A percentile compares a stretch with the other conserved stretches of the same genome.
Evolutionary conservation across 768 basidiomycete genomes (phyloP).

Genomic region (Suillus plorans): DNA sequence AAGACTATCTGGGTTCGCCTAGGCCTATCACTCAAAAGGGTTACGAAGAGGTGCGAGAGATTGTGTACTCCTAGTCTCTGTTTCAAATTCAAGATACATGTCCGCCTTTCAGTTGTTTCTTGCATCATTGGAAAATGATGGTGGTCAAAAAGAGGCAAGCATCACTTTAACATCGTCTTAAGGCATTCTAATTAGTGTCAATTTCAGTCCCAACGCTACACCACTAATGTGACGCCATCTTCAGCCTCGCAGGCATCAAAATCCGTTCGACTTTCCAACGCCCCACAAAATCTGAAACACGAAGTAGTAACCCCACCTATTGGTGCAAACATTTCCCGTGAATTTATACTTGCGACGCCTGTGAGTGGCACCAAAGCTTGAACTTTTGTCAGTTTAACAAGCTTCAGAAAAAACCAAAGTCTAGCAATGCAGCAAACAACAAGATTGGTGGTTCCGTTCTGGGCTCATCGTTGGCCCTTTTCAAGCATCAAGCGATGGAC

Average conservation of each 20-base stretch:
- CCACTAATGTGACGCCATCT: neutral
- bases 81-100: neutral
- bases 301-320: neutral
- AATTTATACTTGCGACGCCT: neutral
- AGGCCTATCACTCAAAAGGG: neutral
- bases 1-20: neutral
- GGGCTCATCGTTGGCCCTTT: neutral
- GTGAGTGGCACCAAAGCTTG: neutral
- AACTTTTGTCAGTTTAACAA: neutral
- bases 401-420: neutral
- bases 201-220: neutral
- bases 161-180: neutral
- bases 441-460: neutral
- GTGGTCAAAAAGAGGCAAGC: neutral
- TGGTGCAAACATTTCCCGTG: neutral
- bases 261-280: neutral
- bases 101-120: neutral
- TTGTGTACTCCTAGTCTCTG: neutral
- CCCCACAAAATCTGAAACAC: neutral
- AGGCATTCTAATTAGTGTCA: neutral
- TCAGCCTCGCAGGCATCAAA: neutral
- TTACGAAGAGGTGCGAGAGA: neutral
- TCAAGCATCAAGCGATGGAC: constrained; percentile 3
- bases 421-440: neutral
- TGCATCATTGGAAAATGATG: neutral